Evolutionary conservation across 345 rosid genomes (phyloP), one percentile per base, ranked within the genome.

Genomic region (Chamaenerion angustifolium): DNA sequence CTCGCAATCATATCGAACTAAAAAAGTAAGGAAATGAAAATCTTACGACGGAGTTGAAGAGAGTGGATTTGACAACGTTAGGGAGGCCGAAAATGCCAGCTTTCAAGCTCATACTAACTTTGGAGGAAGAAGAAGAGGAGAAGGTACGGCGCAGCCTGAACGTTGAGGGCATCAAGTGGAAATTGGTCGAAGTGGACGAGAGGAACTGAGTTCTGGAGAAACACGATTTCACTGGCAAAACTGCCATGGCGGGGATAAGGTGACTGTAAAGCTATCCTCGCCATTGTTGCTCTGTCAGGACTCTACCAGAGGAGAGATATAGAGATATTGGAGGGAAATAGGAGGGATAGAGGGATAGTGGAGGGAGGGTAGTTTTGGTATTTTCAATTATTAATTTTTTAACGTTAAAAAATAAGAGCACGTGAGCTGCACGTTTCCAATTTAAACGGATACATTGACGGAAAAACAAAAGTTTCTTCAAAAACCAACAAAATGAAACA

Each of bases 41-140:
- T 13, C 23, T 68, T 71, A 87, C 96, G 48, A 82, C 95, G 23
- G 96, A 95, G 58, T 92, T 92, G 62, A 92, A 92, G 57, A 92
- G 93, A 41, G 98, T 84, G 50, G 98, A 92, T 51, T 92, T 87
- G 10, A 96, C 96, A 42, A 87, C 96, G 45, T 92, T 87, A 4
- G 96, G 98, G 59, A 92, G 98, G 56, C 98, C 98, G 9, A 87
- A 93, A 62, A 87, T 87, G 46, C 98, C 96, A n/a, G 96, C 95
- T 70, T 68, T 84, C 63, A 92, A 61, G 72, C 83, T 84, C 95
- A 84, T 87, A 69, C 81, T 83, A 49, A 78, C 62, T 69, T 57
- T 81, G 57, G 88, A 78, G 18, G 82, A 54, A 51, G 77, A 76
- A 59, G 76, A 72, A 51, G 77, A 77, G 11, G 76, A 71, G 61